These are phyloP conservation scores for Ceratocystis destructans DNA, from an alignment of 2,329 filamentous ascomycete species.

Conservation along the genomic window DNA sequence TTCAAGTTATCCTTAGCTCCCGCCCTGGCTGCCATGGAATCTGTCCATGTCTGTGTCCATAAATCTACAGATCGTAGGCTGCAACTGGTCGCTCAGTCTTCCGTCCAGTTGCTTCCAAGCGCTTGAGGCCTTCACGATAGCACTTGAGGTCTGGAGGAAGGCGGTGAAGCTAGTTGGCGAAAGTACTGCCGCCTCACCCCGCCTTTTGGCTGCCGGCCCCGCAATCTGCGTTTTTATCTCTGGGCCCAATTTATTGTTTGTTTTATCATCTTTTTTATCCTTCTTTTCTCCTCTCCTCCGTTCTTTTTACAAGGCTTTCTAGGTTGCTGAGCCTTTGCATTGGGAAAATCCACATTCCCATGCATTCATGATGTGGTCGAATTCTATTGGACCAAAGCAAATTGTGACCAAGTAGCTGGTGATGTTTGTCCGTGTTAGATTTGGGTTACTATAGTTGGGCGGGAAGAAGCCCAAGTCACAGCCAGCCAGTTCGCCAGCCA, in stretches of 20 bases:
- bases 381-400: not conserved
- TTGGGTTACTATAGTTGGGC: not conserved
- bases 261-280: not conserved
- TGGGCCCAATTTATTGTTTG: not conserved
- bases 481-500: too few relatives aligned
- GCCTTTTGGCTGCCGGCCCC: not conserved
- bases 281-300: not conserved
- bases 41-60: too few relatives aligned
- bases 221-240: not conserved
- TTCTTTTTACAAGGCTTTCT: not conserved
- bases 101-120: too few relatives aligned
- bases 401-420: not conserved
- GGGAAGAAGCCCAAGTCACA: too few relatives aligned
- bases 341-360: not conserved
- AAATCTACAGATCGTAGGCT: too few relatives aligned
- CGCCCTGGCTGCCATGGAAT: too few relatives aligned
- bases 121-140: too few relatives aligned
- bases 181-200: not conserved
- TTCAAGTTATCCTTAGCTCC: not conserved
- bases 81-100: too few relatives aligned
- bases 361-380: not conserved
- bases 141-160: not conserved
- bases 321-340: not conserved
- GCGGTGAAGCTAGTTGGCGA: not conserved
- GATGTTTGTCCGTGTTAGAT: not conserved